Conservation (phyloP, 768 basidiomycete species). For the Leccinum sublutescens region DNA sequence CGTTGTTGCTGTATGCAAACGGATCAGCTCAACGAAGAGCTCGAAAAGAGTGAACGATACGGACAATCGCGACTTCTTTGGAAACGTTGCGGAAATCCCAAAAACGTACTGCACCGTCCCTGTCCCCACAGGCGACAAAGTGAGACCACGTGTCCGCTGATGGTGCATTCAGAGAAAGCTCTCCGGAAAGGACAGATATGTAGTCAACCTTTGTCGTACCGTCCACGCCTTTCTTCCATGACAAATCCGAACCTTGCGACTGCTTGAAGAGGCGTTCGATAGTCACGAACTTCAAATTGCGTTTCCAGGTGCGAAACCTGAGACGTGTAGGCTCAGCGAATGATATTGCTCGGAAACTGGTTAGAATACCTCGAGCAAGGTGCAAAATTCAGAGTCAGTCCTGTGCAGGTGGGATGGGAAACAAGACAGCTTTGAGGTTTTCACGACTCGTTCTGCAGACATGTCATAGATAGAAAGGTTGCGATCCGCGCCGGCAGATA, state of each 20-base stretch:
- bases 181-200: constrained; percentile 3
- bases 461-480: constrained; percentile 46
- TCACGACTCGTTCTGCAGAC: constrained; percentile 42
- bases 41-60: neutral
- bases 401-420: constrained; percentile 43
- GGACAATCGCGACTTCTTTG: constrained; percentile 24
- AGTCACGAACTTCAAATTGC: constrained; percentile 53
- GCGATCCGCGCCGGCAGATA: constrained; percentile 50
- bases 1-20: constrained; percentile 31
- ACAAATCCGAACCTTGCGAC: constrained; percentile 47
- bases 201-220: constrained; percentile 45
- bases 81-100: constrained; percentile 48
- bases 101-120: constrained; percentile 40
- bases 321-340: neutral
- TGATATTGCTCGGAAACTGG: neutral
- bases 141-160: constrained; percentile 31
- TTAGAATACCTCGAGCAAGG: constrained; percentile 42
- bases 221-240: constrained; percentile 37
- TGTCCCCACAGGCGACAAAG: constrained; percentile 45
- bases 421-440: constrained; percentile 39
- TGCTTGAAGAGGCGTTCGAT: constrained; percentile 35
- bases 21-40: neutral
- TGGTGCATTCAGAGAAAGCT: constrained; percentile 9
- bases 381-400: constrained; percentile 38
- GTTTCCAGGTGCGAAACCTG: constrained; percentile 50